A percentile compares a stretch with the other conserved stretches of the same genome.
Conservation (phyloP, 163 green algal species). For the Coccomyxa subellipsoidea region DNA sequence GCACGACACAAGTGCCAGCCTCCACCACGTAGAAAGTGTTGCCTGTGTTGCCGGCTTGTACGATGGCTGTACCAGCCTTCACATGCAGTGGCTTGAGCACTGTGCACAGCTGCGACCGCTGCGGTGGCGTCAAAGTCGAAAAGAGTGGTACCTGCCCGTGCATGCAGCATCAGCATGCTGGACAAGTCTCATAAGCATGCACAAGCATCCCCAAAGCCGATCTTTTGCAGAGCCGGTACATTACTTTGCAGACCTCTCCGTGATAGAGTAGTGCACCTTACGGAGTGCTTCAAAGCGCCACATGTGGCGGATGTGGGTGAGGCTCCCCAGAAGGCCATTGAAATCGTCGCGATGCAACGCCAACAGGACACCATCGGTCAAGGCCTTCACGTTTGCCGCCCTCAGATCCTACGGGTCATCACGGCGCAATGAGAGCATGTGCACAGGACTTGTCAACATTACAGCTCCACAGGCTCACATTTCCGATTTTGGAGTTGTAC, state of each 20-base stretch:
- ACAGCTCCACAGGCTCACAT: too few species aligned
- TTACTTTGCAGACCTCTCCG: too few species aligned
- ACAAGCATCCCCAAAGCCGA: too few species aligned
- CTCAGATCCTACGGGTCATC: constrained; percentile 39
- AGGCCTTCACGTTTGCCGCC: constrained; percentile 69
- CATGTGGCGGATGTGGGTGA: constrained; percentile 72
- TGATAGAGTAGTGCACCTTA: constrained; percentile 47
- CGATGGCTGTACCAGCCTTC: constrained; percentile 28
- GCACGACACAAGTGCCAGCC: constrained; percentile 55
- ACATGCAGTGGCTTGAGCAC: constrained; percentile 44
- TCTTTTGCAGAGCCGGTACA: too few species aligned
- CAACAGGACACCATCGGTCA: constrained; percentile 55
- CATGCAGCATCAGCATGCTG: background rate
- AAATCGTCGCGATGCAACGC: constrained; percentile 71
- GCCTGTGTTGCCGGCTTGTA: constrained; percentile 60
- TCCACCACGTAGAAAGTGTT: constrained; percentile 89
- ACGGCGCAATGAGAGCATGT: too few species aligned
- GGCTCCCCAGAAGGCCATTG: constrained; percentile 65
- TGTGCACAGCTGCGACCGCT: constrained; percentile 48
- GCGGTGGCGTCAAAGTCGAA: constrained; percentile 34
- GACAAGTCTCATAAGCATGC: too few species aligned
- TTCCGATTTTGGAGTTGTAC: too few species aligned
- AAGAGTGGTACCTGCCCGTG: constrained; percentile 52
- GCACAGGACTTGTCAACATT: too few species aligned
- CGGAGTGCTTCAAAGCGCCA: constrained; percentile 84